Evolutionary conservation across 306 rosid species (phyloP), one percentile per base, ranked within the genome.

Genomic region (Luffa aegyptiaca): DNA sequence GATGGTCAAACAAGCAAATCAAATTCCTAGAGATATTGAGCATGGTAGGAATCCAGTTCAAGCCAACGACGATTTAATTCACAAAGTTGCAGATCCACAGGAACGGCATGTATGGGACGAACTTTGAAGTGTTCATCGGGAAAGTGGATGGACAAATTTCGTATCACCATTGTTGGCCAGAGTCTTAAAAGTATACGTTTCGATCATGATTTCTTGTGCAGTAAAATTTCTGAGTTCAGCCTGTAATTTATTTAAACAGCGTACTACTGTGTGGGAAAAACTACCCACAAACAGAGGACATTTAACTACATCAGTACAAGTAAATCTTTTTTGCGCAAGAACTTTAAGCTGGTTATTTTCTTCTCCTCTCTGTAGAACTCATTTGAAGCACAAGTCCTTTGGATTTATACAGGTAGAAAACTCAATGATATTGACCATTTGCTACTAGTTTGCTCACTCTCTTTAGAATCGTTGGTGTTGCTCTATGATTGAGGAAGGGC

Each of bases 81-180:
- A 72, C 57, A 80, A 70, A 44, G 64, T 79, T 4, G 89, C 78
- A 76, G 87, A 80, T 74, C 91, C 90, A 79, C 75, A 87, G 57
- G 86, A 90, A 41, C 83, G 83, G 85, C 75, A 59, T 37, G 83
- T 90, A 85, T 91, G 83, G 76, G 97, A 95, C 83, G 97, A 92
- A 83, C 89, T 91, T 21, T 87, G 88, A 90, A 69, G 53, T 17
- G 2, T 68, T 18, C 8, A 2, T 42, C 1, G 18, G 70, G 71
- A 64, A 35, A 63, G 14, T 35, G 20, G 10, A 35, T 20, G 53
- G 53, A 4, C 9, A 42, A 69, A 42, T 42, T 2, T 8, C 75
- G 10, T 10, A 41, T 9, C 52, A 18, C 35, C 26, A 1, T 65
- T 39, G 9, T 5, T 33, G n/a, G 18, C 16, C 68, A 62, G 3